Conservation (phyloP, 2,329 filamentous ascomycete genomes). For the Apiospora pterosperma region DNA sequence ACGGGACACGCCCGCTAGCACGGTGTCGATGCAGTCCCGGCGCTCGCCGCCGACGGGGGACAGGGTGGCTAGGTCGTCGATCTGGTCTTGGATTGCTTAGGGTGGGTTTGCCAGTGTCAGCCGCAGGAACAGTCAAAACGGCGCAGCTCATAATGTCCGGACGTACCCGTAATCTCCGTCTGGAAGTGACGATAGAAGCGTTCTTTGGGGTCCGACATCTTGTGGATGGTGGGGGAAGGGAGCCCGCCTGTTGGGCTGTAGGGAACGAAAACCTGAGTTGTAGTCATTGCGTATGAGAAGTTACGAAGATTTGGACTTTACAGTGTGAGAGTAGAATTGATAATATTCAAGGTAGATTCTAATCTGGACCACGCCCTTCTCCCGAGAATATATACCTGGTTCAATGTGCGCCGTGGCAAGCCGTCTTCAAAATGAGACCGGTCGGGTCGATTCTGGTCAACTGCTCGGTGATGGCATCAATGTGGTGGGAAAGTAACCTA, state of each 20-base stretch:
- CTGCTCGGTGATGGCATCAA: neutral
- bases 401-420: no score
- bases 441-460: neutral
- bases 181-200: constrained; percentile 85
- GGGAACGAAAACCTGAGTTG: constrained; percentile 5
- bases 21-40: constrained; percentile 75
- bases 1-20: constrained; percentile 73
- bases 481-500: neutral
- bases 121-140: no score
- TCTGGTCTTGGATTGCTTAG: constrained; percentile 69
- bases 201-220: constrained; percentile 59
- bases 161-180: constrained; percentile 65
- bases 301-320: no score
- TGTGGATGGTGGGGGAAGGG: constrained; percentile 9
- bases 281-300: neutral
- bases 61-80: constrained; percentile 62
- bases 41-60: constrained; percentile 69
- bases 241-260: neutral
- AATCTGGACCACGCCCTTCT: neutral
- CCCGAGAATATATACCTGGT: neutral
- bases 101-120: neutral
- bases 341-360: neutral
- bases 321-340: neutral
- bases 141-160: no score
- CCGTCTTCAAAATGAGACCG: neutral